Evolutionary conservation across 441 rosid genomes (phyloP), one percentile per base, ranked within the genome.

Genomic region (Raphanus hybrid): DNA sequence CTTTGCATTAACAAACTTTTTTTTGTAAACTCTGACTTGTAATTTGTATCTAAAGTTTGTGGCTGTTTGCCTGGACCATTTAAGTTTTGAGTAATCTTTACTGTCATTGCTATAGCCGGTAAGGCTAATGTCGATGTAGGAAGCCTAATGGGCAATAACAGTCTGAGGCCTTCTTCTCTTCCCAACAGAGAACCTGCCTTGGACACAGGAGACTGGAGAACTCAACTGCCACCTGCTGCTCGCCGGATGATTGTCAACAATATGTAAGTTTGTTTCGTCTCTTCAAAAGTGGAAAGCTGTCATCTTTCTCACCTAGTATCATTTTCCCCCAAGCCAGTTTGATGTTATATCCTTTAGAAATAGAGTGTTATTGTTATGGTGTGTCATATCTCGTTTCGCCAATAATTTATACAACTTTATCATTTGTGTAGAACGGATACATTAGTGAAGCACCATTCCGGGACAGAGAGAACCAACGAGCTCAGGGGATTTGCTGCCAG

Each of bases 141-240:
- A 77, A 57, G 32, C 69, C 74, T 64, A 71, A 85, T 82, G 90
- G 87, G 82, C 50, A 61, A 65, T 16, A 81, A 74, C 73, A 81
- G 73, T 37, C 82, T 83, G 86, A 76, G 86, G 80, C 77, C 84
- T 58, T 65, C 78, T 60, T 55, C 60, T 55, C 77, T 65, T 71
- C 76, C 82, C 1, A 85, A 61, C 5, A 88, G 81, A 34, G 91
- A 85, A 60, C 75, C 87, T 58, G 43, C 82, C 55, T 79, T 87
- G 79, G 96, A 89, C 2, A 57, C 83, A 2, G 86, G 82, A 70
- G 94, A 92, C 75, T 92, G 98, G 98, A 88, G 96, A 86, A 67
- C 79, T 71, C 86, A 82, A 9, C 71, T 94, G 87, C 87, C 75
- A 18, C 80, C 79, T 6, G 95, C 86, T 10, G 81, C 92, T 0